phyloP scores from a whole-genome alignment of 2,329 filamentous ascomycete species.

The Aspergillus pseudotamarii region DNA sequence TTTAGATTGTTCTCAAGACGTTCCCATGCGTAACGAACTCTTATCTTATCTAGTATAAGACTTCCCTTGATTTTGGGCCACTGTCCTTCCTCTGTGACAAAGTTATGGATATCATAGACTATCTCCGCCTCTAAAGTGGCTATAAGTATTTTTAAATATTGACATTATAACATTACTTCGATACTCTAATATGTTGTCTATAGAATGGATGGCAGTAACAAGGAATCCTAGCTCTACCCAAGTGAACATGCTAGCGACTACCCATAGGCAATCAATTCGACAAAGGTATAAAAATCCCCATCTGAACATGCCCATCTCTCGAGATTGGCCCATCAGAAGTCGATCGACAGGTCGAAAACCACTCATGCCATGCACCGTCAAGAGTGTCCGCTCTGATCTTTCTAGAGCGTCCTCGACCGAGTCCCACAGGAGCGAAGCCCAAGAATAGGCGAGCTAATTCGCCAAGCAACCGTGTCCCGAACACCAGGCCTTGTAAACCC shows the following conservation, averaged over 20 bases:
- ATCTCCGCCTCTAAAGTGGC: not conserved
- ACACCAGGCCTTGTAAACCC: constrained; percentile 3
- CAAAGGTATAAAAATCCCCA: not conserved
- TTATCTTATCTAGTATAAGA: not conserved
- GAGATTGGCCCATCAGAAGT: not conserved
- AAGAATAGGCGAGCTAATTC: not conserved
- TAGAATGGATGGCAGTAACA: not conserved
- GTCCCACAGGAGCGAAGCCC: not conserved
- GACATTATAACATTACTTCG: not conserved
- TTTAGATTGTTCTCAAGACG: not conserved
- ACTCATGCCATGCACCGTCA: not conserved
- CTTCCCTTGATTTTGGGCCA: not conserved
- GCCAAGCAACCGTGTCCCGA: not conserved
- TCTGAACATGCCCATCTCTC: not conserved
- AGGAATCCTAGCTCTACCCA: constrained; percentile 3
- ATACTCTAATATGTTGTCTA: not conserved
- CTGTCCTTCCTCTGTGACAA: not conserved
- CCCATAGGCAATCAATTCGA: not conserved
- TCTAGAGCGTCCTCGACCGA: not conserved
- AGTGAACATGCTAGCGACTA: not conserved
- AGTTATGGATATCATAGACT: not conserved
- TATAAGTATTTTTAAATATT: not conserved
- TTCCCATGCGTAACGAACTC: not conserved
- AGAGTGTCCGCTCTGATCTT: not conserved
- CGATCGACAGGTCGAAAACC: not conserved